Base-by-base conservation (phyloP, 2,329 filamentous ascomycete species). In the Dendrostoma leiphaemia region DNA sequence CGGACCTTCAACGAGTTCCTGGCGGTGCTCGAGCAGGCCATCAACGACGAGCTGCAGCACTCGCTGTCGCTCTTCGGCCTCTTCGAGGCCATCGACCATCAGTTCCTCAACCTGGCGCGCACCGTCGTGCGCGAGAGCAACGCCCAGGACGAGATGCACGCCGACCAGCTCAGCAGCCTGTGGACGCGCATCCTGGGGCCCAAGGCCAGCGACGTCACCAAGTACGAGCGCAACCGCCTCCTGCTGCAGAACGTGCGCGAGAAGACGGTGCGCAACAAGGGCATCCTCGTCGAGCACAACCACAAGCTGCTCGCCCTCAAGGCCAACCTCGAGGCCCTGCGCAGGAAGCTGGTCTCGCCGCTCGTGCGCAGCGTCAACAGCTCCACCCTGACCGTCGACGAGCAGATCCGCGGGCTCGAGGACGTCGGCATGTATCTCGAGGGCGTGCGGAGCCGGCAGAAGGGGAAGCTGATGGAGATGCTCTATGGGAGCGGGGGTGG, bases 1-100 rank as follows among this genome's bases (percentile, higher is more conserved):
- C 86, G 90, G 59, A 92, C 92, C 12, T 97, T 95, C 67, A 86
- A 86, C 67, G 90, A 96, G 67, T 93, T 97, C 64, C 80, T 97
- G 35, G 80, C 83, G 32, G 89, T 94, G 0, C 83, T 97, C 21
- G 93, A 97, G 73, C 91, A 96, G 59, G 88, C 89, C 56, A 95
- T 97, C 68, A 84, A 88, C 63, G 88, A 83, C 60, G 92, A 97
- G 71, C 79, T 97, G 19, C 85, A 86, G 51, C 88, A 93, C 71
- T 89, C 87, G 37, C 82, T 91, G 2, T 82, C 85, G 1, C 83
- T 97, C 13, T 96, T 96, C 69, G 83, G 83, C 3, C 84, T 96
- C n/a, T 97, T 97, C 69, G 91, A 96, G 68, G 83, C 86, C 56
- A 91, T 97, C 62, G 93, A 97, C 72, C 83, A 85, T 50, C 91